phyloP scores from a whole-genome alignment of 1,139 yeast species.

The Keqinozyma sinolaborantium region DNA sequence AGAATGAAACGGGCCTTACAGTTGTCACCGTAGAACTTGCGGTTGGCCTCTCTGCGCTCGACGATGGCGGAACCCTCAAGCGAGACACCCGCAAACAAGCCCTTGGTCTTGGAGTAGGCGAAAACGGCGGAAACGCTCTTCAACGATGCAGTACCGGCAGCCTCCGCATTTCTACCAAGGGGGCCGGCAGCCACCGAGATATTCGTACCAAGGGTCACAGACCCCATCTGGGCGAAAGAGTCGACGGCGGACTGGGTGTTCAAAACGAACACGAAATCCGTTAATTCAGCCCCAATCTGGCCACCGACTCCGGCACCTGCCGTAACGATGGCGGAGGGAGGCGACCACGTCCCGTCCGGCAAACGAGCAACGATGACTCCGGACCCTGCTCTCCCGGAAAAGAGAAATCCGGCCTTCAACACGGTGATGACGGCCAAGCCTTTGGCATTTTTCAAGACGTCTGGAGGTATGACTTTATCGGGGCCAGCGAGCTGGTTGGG shows the following conservation, averaged over 20 bases:
- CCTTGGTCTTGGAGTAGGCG: slow-evolving; percentile 93
- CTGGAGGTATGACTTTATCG: slow-evolving; percentile 88
- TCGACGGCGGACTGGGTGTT: slow-evolving; percentile 87
- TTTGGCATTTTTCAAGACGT: slow-evolving; percentile 81
- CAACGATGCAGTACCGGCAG: slow-evolving; percentile 92
- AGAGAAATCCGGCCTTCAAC: slow-evolving; percentile 90
- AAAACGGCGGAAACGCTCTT: slow-evolving; percentile 88
- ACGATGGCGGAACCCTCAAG: slow-evolving; percentile 93
- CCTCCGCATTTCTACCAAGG: slow-evolving; percentile 95
- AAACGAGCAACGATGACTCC: slow-evolving; percentile 93
- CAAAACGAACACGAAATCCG: slow-evolving; percentile 92
- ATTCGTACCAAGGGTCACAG: slow-evolving; percentile 93
- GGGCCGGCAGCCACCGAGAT: slow-evolving; percentile 98
- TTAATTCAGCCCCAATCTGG: slow-evolving; percentile 91
- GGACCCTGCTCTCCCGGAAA: slow-evolving; percentile 96
- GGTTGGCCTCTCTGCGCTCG: slow-evolving; percentile 94
- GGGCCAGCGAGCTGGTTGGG: slow-evolving; percentile 95
- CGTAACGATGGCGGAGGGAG: slow-evolving; percentile 92
- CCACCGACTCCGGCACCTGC: slow-evolving; percentile 99
- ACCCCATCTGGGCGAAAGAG: slow-evolving; percentile 91
- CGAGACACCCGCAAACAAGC: slow-evolving; percentile 95
- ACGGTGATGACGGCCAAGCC: slow-evolving; percentile 92
- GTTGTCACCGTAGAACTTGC: slow-evolving; percentile 85
- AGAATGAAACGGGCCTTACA: slow-evolving; percentile 84
- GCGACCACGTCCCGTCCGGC: slow-evolving; percentile 97